phyloP scores from a whole-genome alignment of 441 rosid genomes.

The Populus trichocarpa region DNA sequence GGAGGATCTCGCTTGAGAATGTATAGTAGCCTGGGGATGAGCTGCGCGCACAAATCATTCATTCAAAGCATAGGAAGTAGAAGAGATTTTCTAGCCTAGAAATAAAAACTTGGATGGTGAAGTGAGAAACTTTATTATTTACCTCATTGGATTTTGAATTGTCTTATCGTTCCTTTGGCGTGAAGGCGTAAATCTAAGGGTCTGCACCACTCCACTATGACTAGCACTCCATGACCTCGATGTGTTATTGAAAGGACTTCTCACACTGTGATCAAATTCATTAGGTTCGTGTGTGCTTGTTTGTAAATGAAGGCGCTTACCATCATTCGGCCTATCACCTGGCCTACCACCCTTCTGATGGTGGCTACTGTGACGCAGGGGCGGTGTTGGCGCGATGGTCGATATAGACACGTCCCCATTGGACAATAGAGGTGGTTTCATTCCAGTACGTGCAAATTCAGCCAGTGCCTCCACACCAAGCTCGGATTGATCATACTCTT shows the following conservation, averaged over 20 bases:
- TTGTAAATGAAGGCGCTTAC: slow-evolving; percentile 30
- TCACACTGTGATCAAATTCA: slow-evolving; percentile 46
- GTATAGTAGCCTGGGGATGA: slow-evolving; percentile 44
- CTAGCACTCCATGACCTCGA: slow-evolving; percentile 46
- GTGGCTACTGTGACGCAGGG: slow-evolving; percentile 15
- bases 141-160: slow-evolving; percentile 41
- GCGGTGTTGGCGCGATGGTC: slow-evolving; percentile 25
- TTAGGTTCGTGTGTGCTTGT: slow-evolving; percentile 8
- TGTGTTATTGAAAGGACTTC: slow-evolving; percentile 40
- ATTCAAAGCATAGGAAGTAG: background rate
- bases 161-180: slow-evolving; percentile 28
- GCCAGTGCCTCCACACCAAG: slow-evolving; percentile 51
- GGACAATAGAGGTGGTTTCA: slow-evolving; percentile 45
- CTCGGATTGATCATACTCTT: slow-evolving; percentile 54
- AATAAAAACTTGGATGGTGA: too few relatives aligned
- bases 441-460: slow-evolving; percentile 48
- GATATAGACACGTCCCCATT: slow-evolving; percentile 30
- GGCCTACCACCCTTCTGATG: slow-evolving; percentile 14
- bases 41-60: slow-evolving; percentile 27
- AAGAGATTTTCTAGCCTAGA: background rate
- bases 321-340: slow-evolving; percentile 1
- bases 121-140: background rate
- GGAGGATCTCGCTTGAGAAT: slow-evolving; percentile 40
- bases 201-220: slow-evolving; percentile 38
- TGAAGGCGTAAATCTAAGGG: slow-evolving; percentile 48